Base-by-base conservation (phyloP, 306 rosid genomes). In the Rosa persica region DNA sequence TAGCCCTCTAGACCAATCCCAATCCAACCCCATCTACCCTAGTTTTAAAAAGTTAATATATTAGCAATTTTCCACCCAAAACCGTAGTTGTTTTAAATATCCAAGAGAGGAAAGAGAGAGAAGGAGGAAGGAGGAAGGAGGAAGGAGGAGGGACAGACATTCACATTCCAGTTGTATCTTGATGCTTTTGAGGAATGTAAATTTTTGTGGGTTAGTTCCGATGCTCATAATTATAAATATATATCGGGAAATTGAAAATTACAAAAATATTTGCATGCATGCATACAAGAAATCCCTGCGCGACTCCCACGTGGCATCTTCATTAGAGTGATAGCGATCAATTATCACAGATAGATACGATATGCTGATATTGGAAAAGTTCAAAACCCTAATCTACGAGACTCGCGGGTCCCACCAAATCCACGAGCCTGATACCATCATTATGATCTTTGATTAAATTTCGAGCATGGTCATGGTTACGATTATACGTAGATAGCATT, bases 121-220 rank as follows among this genome's bases (percentile, higher is more conserved):
- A 30, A 30, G 36, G 36, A 30, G 36, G 36, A 30, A 82, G 81
- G 44, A 78, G 70, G 87, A 87, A 81, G 82, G 93, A 89, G 36
- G 36, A 30, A 82, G 81, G 44, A 78, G 70, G 87, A 87, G 82
- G 82, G 93, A 89, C 93, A 90, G 86, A 95, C 97, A 94, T 92
- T 91, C 96, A 94, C 97, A 95, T 92, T 92, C 96, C 93, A 89
- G 98, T 87, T 92, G 97, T 88, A 82, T 86, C 88, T 91, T 78
- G 97, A 82, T 92, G 91, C 98, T 95, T 95, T 95, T 92, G 98
- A 92, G 98, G 95, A 85, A 84, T 74, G 86, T 70, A 81, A 68
- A 51, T 65, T 43, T 79, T 40, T 60, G 57, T 68, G 38, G 55
- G 81, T 76, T 78, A 66, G 71, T 86, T 83, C 92, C 92, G 85